Base-by-base conservation (phyloP, 345 rosid species). In the Stellera chamaejasme region DNA sequence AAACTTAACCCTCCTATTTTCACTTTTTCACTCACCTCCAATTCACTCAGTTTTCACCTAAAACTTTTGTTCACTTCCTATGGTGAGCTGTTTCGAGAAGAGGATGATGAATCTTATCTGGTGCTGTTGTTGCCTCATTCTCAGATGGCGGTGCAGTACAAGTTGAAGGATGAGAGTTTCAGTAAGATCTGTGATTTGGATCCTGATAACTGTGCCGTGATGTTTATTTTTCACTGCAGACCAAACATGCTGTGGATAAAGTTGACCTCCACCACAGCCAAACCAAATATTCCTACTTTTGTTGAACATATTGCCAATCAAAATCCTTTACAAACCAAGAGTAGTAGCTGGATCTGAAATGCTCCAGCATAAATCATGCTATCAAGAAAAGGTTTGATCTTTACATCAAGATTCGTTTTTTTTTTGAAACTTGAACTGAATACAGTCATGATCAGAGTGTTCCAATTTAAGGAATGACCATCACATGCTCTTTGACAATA, bases 101-200 rank as follows among this genome's bases (percentile, higher is more conserved):
- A 72, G 61, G 68, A 70, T 0, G 74, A 62, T 11, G 60, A 54
- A n/a, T 55, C 69, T 1, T 77, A 43, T 13, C 3, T 68, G 65
- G 69, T 73, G 58, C 48, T 68, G 60, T 65, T 27, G 10, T 14
- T 68, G 11, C 39, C 4, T 8, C 39, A 1, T 19, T 69, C 72
- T 2, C 28, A 53, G 3, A 59, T 62, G 45, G 56, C 68, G 16
- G 52, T 63, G 12, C 51, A 55, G 6, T 70, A 67, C 45, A 57
- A 64, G 14, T 61, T 76, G 52, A 67, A 64, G 55, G 70, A 57
- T 25, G 10, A 11, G 6, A 65, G 52, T 59, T 61, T 58, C 11
- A 42, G 14, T 36, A 67, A 52, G 65, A 19, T 72, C 19, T 36
- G 48, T 63, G 75, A 58, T 50, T 54, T 72, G 41, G 45, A 19